Conservation (phyloP, 306 rosid species). For the Luffa aegyptiaca region DNA sequence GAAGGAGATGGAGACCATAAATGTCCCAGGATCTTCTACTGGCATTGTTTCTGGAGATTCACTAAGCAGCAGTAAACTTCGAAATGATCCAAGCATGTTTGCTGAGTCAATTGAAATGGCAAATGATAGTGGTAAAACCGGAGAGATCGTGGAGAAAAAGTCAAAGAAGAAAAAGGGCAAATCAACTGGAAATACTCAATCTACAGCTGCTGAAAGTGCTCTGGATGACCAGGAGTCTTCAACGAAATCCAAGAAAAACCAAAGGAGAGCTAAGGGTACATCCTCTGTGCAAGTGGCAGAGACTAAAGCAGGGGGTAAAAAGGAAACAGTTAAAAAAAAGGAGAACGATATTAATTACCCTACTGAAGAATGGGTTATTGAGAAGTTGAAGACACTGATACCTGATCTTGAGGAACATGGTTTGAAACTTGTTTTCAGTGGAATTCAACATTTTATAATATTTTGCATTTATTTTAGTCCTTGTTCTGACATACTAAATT, state of each 20-base stretch:
- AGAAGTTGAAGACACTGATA: conserved; percentile 51
- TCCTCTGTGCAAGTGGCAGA: conserved; percentile 45
- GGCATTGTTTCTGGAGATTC: conserved; percentile 27
- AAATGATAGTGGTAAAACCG: conserved; percentile 40
- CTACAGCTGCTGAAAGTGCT: conserved; percentile 47
- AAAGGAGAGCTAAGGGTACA: conserved; percentile 66
- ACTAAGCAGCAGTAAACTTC: conserved; percentile 34
- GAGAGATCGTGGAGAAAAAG: conserved; percentile 52
- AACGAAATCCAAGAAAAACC: conserved; percentile 77
- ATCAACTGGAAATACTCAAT: conserved; percentile 31
- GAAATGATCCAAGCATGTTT: conserved; percentile 40
- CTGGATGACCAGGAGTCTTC: conserved; percentile 55
- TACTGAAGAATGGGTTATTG: conserved; percentile 86
- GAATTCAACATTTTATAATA: conserved; percentile 14
- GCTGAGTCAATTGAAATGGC: conserved; percentile 43
- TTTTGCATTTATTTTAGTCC: background rate
- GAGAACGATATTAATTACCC: conserved; percentile 59
- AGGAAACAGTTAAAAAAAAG: conserved; percentile 50
- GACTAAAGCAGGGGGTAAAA: conserved; percentile 54
- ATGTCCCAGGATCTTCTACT: conserved; percentile 39
- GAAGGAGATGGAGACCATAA: conserved; percentile 71
- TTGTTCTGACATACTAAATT: conserved; percentile 19
- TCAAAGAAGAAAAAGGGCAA: conserved; percentile 78
- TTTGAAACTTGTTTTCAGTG: conserved; percentile 25
- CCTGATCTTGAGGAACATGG: conserved; percentile 94